Base-by-base conservation (phyloP, 1,284 basidiomycete genomes). In the Hypsizygus ulmarius region DNA sequence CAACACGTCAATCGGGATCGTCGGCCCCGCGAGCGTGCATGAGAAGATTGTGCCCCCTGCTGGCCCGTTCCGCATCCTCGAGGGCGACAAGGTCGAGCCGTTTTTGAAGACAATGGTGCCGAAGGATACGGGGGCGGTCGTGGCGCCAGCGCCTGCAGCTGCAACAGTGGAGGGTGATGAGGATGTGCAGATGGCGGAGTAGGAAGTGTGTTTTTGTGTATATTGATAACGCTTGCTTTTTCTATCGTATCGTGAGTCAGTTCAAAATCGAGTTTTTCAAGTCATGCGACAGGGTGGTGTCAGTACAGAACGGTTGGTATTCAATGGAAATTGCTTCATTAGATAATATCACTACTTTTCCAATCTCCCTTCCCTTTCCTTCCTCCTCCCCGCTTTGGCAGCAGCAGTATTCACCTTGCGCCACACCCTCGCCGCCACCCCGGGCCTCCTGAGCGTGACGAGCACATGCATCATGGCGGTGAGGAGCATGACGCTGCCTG, bases 1-100 rank as follows among this genome's bases (percentile, higher is more conserved):
- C 61, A 98, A 98, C 74, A 98, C 95, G 0, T 93, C 91, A 0
- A 86, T 97, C 59, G 93, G 92, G 30, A 90, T 98, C 62, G 78
- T 97, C 52, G 92, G 90, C 7, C 82, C 87, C 12, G 68, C 75
- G 16, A 79, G 83, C 51, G 60, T 63, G 10, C 71, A 80, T 51
- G 89, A 92, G 68, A 74, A 64, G 30, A 67, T 63, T 29, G 72
- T 76, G 12, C 64, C 71, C 5, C 62, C 77, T 7, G 70, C 67
- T 48, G 82, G 82, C 21, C 63, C 78, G 50, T 93, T 93, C 79
- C 80, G 85, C 39, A 90, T 92, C 58, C 71, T 92, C 8, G 91
- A 93, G 63, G 88, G 87, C 53, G 84, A 88, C 34, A 66, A 71
- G 35, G 78, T 94, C 9, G 78, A 84, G 50, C 75, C 77, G 8